Evolutionary conservation across 2,329 filamentous ascomycete species (phyloP).

Genomic region (Alternaria triticina): DNA sequence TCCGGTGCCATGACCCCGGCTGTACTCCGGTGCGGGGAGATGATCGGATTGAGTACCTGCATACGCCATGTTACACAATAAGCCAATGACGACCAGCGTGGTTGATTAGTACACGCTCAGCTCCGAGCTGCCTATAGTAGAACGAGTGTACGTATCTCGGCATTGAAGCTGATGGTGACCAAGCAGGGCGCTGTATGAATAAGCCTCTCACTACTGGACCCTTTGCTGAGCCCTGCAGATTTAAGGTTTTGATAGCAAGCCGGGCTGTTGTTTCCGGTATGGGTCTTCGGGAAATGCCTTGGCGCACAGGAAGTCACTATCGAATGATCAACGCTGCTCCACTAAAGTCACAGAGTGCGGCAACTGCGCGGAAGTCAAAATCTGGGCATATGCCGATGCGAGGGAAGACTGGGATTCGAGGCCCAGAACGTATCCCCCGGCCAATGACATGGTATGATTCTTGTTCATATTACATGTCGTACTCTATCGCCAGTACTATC

Average conservation of each 20-base stretch:
- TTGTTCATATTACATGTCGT: background rate
- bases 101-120: background rate
- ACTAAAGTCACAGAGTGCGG: background rate
- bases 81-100: background rate
- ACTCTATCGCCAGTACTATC: background rate
- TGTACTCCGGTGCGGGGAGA: slow-evolving; percentile 6
- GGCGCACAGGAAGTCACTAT: background rate
- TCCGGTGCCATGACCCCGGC: background rate
- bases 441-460: background rate
- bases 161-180: background rate
- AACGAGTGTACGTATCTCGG: background rate
- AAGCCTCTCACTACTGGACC: background rate
- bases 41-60: slow-evolving; percentile 10
- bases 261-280: background rate
- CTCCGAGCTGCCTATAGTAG: background rate
- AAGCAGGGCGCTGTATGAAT: background rate
- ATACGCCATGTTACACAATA: background rate
- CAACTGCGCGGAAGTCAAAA: background rate
- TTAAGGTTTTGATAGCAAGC: background rate
- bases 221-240: background rate
- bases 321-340: background rate
- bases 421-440: background rate
- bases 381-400: background rate
- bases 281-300: background rate
- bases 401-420: background rate